These are phyloP conservation scores for Eimeria falciformis DNA, from an alignment of 169 alveolate genomes.

Conservation along the genomic window DNA sequence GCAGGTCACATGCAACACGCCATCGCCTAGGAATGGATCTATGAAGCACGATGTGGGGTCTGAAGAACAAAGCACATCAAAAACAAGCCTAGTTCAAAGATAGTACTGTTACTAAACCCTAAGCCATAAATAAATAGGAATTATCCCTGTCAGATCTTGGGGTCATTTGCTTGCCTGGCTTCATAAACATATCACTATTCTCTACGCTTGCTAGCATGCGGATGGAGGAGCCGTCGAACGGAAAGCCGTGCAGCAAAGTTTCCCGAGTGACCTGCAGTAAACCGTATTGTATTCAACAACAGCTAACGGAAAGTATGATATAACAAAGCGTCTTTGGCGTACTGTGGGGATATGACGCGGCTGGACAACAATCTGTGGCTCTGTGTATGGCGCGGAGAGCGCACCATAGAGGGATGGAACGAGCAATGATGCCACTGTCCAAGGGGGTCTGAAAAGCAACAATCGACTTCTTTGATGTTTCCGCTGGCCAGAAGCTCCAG, in stretches of 20 bases:
- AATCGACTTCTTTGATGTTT: conserved; percentile 37
- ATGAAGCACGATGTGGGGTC: conserved; percentile 48
- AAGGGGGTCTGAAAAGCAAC: conserved; percentile 69
- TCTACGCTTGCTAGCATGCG: conserved; percentile 79
- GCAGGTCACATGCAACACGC: conserved; percentile 80
- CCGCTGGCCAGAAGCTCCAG: background rate
- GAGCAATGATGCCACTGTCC: conserved; percentile 78
- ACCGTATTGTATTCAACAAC: too few relatives aligned
- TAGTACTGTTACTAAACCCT: conserved; percentile 33
- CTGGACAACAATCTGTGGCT: too few relatives aligned
- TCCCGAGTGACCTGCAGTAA: conserved; percentile 38
- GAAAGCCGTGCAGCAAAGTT: conserved; percentile 80
- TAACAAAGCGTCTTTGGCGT: too few relatives aligned
- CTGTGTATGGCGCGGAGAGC: too few relatives aligned
- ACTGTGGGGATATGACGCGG: too few relatives aligned
- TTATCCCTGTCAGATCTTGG: background rate
- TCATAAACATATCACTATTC: conserved; percentile 80
- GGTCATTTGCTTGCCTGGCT: conserved; percentile 69
- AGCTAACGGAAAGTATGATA: too few relatives aligned
- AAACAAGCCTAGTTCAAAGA: background rate
- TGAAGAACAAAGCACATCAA: background rate
- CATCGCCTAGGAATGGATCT: conserved; percentile 75
- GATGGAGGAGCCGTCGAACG: conserved; percentile 86
- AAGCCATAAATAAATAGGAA: conserved; percentile 11
- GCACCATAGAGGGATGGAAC: conserved; percentile 69